A percentile compares a stretch with the other conserved stretches of the same genome.
phyloP scores from a whole-genome alignment of 176 grass and related monocot species.

The Oryza brachyantha region DNA sequence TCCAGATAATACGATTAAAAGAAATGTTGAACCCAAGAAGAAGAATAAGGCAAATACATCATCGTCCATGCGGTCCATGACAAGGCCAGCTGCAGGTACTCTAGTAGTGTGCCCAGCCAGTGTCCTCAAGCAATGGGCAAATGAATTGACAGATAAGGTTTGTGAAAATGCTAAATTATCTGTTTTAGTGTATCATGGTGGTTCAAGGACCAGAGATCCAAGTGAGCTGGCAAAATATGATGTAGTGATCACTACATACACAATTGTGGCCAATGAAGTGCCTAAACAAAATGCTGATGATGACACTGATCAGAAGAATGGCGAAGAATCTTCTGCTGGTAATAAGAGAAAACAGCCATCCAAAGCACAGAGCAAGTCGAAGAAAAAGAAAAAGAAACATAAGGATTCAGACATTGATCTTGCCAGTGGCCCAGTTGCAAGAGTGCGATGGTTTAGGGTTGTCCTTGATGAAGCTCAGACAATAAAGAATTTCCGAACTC shows the following conservation, averaged over 20 bases:
- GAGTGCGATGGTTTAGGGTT: conserved; percentile 95
- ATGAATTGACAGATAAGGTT: conserved; percentile 82
- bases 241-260: conserved; percentile 93
- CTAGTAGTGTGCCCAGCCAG: conserved; percentile 95
- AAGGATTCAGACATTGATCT: conserved; percentile 59
- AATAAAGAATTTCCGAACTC: conserved; percentile 94
- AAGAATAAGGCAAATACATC: conserved; percentile 43
- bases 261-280: conserved; percentile 96
- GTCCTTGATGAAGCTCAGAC: conserved; percentile 98
- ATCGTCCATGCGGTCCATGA: conserved; percentile 40
- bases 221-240: conserved; percentile 83
- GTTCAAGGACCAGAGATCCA: conserved; percentile 83
- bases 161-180: conserved; percentile 64
- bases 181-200: conserved; percentile 95
- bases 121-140: conserved; percentile 89
- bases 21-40: conserved; percentile 37
- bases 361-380: conserved; percentile 40
- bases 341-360: conserved; percentile 66
- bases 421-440: conserved; percentile 78
- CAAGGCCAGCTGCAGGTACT: conserved; percentile 89
- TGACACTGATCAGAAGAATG: conserved; percentile 65
- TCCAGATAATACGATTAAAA: conserved; percentile 30
- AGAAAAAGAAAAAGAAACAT: conserved; percentile 76
- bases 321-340: conserved; percentile 64
- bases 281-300: conserved; percentile 86